Evolutionary conservation across 805 yeast species (phyloP).

Genomic region (Teunomyces pallodes): DNA sequence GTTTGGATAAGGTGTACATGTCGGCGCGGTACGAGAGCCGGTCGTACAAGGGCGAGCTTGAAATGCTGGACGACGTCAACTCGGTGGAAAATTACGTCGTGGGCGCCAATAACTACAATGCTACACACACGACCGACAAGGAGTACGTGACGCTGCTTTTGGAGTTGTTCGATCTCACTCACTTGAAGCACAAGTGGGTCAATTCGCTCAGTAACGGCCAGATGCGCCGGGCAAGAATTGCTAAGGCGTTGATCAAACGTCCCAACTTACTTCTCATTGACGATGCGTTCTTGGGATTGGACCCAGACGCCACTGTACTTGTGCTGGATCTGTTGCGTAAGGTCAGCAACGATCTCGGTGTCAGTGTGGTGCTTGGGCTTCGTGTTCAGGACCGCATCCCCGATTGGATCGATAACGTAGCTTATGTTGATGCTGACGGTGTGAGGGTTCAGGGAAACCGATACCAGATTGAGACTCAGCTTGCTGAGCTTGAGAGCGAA

Average conservation of each 20-base stretch:
- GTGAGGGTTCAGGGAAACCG: slow-evolving; percentile 44
- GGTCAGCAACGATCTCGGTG: slow-evolving; percentile 36
- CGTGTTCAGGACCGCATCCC: slow-evolving; percentile 77
- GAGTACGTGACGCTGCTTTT: slow-evolving; percentile 43
- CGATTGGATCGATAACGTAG: slow-evolving; percentile 73
- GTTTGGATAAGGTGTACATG: slow-evolving; percentile 58
- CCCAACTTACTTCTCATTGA: slow-evolving; percentile 75
- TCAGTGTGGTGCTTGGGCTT: slow-evolving; percentile 69
- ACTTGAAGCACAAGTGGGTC: slow-evolving; percentile 69
- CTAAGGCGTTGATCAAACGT: slow-evolving; percentile 60
- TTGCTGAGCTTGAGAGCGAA: slow-evolving; percentile 34
- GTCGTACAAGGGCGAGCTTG: slow-evolving; percentile 60
- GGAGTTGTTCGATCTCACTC: slow-evolving; percentile 50
- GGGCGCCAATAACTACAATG: slow-evolving; percentile 52
- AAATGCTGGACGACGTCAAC: slow-evolving; percentile 60
- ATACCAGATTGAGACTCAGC: background rate
- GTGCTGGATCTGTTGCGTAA: slow-evolving; percentile 54
- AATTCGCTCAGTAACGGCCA: slow-evolving; percentile 93
- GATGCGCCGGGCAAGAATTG: slow-evolving; percentile 84
- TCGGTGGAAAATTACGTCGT: slow-evolving; percentile 55
- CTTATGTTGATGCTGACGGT: slow-evolving; percentile 59
- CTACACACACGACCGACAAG: slow-evolving; percentile 20
- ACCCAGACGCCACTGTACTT: slow-evolving; percentile 62
- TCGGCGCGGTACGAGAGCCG: slow-evolving; percentile 88
- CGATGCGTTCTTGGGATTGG: slow-evolving; percentile 91